These are phyloP conservation scores for Eucalyptus cloeziana DNA, from an alignment of 345 rosid genomes.

Conservation along the genomic window DNA sequence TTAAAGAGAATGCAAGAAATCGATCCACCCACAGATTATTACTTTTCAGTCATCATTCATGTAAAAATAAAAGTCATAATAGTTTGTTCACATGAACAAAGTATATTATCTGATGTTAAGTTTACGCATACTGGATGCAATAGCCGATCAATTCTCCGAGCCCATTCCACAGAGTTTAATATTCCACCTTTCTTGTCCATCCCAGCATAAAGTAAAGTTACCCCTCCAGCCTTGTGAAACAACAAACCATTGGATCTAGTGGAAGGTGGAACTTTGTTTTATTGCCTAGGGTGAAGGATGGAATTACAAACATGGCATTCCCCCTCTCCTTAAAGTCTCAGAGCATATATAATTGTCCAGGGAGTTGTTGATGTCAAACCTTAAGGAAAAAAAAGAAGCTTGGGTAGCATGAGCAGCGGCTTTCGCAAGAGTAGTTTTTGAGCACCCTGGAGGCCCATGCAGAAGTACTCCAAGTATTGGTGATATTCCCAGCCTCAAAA, in stretches of 20 bases:
- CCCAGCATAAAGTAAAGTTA: neutral
- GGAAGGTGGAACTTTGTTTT: neutral
- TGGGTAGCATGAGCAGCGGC: conserved; percentile 92
- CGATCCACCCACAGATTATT: neutral
- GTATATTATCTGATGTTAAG: neutral
- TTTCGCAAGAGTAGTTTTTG: conserved; percentile 96
- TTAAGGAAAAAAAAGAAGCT: conserved; percentile 73
- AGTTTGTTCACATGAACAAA: neutral
- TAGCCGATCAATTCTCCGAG: neutral
- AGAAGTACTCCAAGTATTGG: conserved; percentile 82
- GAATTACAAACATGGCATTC: neutral
- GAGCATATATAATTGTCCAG: neutral
- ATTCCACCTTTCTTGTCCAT: neutral
- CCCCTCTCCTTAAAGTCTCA: neutral
- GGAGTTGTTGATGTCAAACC: neutral
- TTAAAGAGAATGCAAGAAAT: neutral
- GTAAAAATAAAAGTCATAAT: neutral
- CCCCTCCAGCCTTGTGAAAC: neutral
- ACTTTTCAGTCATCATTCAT: neutral
- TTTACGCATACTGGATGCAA: neutral
- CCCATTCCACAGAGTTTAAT: neutral
- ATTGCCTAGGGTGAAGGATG: neutral
- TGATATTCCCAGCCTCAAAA: conserved; percentile 64
- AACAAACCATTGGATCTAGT: neutral
- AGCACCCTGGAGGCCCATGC: conserved; percentile 99